Evolutionary conservation across 1,284 basidiomycete species (phyloP).

Genomic region (Afroboletus lepidellus): DNA sequence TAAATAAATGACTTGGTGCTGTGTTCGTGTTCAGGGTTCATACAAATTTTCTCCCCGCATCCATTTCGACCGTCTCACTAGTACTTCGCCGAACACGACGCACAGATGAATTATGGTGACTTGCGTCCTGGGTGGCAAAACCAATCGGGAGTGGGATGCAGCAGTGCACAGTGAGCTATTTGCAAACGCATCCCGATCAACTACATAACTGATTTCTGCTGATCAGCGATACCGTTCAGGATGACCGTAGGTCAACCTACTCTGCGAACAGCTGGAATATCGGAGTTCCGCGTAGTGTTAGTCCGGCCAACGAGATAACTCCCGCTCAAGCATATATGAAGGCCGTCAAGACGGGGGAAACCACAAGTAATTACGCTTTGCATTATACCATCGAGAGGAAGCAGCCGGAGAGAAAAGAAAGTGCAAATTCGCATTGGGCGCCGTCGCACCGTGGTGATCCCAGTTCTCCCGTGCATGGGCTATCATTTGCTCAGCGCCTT

Average conservation of each 20-base stretch:
- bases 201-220: neutral
- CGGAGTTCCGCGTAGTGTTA: neutral
- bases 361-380: conserved; percentile 8
- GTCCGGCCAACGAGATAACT: conserved; percentile 9
- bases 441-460: neutral
- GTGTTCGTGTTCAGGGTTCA: neutral
- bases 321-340: conserved; percentile 24
- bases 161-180: conserved; percentile 5
- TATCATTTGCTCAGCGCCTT: conserved; percentile 30
- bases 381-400: conserved; percentile 27
- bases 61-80: neutral
- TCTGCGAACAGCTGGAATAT: conserved; percentile 1
- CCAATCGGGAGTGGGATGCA: neutral
- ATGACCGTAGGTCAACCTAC: conserved; percentile 5
- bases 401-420: conserved; percentile 8
- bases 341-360: conserved; percentile 11
- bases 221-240: conserved; percentile 1
- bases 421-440: neutral
- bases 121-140: neutral
- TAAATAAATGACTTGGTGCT: neutral
- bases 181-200: neutral
- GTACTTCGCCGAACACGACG: neutral
- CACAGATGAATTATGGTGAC: conserved; percentile 12
- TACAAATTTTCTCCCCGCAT: neutral
- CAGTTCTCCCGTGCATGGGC: conserved; percentile 9